Evolutionary conservation across 2,329 filamentous ascomycete species (phyloP).

Genomic region (Hypoxylon sp.): DNA sequence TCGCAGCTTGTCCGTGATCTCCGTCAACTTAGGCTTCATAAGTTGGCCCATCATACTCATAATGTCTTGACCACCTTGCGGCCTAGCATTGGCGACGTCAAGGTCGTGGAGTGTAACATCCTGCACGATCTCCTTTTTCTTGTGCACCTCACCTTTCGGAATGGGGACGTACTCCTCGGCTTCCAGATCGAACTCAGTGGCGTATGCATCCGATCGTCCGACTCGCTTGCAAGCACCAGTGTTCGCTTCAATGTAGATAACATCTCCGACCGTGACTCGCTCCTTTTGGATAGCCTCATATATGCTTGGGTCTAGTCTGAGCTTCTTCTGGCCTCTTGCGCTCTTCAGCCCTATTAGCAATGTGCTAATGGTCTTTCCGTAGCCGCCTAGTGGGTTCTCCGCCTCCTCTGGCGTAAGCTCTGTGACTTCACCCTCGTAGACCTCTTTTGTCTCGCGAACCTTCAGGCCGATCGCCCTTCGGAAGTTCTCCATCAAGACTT

Average conservation of each 20-base stretch:
- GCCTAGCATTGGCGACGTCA: conserved; percentile 94
- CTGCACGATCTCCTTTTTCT: conserved; percentile 99
- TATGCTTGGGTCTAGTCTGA: conserved; percentile 95
- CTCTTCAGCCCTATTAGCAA: conserved; percentile 95
- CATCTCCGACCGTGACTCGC: conserved; percentile 93
- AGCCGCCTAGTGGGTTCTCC: conserved; percentile 96
- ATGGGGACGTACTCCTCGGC: conserved; percentile 99
- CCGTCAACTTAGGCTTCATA: conserved; percentile 99
- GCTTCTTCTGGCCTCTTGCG: conserved; percentile 96
- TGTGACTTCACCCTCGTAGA: conserved; percentile 98
- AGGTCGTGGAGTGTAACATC: conserved; percentile 98
- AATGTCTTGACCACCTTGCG: conserved; percentile 97
- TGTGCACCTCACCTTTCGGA: conserved; percentile 98
- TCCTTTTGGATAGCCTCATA: conserved; percentile 99
- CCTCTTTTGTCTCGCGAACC: conserved; percentile 98
- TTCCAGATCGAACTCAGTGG: conserved; percentile 98
- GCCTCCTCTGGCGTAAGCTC: conserved; percentile 98
- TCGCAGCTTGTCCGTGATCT: conserved; percentile 97
- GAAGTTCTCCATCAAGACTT: conserved; percentile 99
- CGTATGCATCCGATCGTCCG: conserved; percentile 94
- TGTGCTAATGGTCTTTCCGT: conserved; percentile 97
- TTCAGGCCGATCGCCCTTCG: conserved; percentile 95
- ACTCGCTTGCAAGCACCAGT: conserved; percentile 98
- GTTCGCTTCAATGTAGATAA: conserved; percentile 99
- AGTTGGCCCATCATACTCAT: conserved; percentile 99